These are phyloP conservation scores for Albifimbria verrucaria DNA, from an alignment of 2,329 filamentous ascomycete genomes.

Conservation along the genomic window DNA sequence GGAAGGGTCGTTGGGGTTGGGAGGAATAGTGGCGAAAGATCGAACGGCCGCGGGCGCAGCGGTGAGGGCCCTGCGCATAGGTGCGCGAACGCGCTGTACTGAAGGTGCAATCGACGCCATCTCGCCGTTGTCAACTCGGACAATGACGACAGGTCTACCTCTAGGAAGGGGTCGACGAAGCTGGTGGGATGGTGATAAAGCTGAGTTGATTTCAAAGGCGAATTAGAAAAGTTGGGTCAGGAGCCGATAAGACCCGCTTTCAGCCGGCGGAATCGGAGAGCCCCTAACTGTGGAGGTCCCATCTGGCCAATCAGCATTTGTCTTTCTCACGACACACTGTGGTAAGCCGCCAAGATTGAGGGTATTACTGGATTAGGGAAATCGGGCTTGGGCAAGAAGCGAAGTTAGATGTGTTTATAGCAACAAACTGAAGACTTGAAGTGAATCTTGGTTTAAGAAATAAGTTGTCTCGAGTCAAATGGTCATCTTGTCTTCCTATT, in stretches of 20 bases:
- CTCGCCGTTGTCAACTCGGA: slow-evolving; percentile 1
- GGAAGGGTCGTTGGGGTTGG: slow-evolving; percentile 23
- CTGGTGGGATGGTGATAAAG: slow-evolving; percentile 6
- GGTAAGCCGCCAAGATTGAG: too few species aligned
- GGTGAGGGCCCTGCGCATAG: slow-evolving; percentile 38
- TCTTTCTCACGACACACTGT: too few species aligned
- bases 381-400: too few species aligned
- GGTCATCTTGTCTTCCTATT: too few species aligned
- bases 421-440: too few species aligned
- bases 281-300: neutral
- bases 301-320: neutral
- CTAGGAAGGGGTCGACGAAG: slow-evolving; percentile 1
- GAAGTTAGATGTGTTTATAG: too few species aligned
- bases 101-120: slow-evolving; percentile 40
- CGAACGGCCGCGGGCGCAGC: slow-evolving; percentile 28
- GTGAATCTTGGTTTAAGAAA: too few species aligned
- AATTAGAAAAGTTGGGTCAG: slow-evolving; percentile 18
- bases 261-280: slow-evolving; percentile 9
- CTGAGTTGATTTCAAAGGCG: neutral
- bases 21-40: slow-evolving; percentile 45
- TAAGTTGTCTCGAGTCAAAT: too few species aligned
- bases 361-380: too few species aligned
- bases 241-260: slow-evolving; percentile 12
- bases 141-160: neutral
- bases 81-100: slow-evolving; percentile 38